A percentile compares a stretch with the other conserved stretches of the same genome.
These are phyloP conservation scores for Quaeritorhiza haematococci DNA, from an alignment of 371 early-diverging fungal genomes.

Conservation along the genomic window DNA sequence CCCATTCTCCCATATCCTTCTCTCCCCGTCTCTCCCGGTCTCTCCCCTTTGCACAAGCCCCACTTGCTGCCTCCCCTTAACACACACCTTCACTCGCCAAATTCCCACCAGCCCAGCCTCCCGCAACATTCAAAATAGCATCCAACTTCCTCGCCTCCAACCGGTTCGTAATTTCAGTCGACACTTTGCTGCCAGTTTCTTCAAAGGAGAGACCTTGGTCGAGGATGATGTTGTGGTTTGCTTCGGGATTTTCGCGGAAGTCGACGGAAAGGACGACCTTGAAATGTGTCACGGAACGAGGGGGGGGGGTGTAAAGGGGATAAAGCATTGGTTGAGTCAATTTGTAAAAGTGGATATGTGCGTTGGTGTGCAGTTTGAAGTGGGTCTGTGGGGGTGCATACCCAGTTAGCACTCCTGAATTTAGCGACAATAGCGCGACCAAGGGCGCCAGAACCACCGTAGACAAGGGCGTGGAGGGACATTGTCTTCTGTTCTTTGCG, in stretches of 20 bases:
- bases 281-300: conserved; percentile 4
- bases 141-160: conserved; percentile 52
- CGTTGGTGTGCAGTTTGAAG: not conserved
- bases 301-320: too few species aligned
- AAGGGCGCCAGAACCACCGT: conserved; percentile 89
- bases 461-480: conserved; percentile 78
- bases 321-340: not conserved
- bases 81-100: conserved; percentile 59
- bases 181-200: conserved; percentile 56
- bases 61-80: not conserved
- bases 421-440: conserved; percentile 67
- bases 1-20: too few species aligned
- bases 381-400: conserved; percentile 38
- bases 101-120: conserved; percentile 97
- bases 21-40: too few species aligned
- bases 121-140: conserved; percentile 89
- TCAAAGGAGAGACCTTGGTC: conserved; percentile 34
- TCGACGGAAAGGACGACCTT: conserved; percentile 78
- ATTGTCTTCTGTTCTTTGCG: too few species aligned
- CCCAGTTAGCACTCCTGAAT: conserved; percentile 72
- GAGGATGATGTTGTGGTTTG: conserved; percentile 61
- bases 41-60: too few species aligned
- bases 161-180: conserved; percentile 2
- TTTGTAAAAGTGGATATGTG: conserved; percentile 1
- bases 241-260: conserved; percentile 64